These are phyloP conservation scores for Xanthoconium purpureum DNA, from an alignment of 768 basidiomycete species.

Conservation along the genomic window DNA sequence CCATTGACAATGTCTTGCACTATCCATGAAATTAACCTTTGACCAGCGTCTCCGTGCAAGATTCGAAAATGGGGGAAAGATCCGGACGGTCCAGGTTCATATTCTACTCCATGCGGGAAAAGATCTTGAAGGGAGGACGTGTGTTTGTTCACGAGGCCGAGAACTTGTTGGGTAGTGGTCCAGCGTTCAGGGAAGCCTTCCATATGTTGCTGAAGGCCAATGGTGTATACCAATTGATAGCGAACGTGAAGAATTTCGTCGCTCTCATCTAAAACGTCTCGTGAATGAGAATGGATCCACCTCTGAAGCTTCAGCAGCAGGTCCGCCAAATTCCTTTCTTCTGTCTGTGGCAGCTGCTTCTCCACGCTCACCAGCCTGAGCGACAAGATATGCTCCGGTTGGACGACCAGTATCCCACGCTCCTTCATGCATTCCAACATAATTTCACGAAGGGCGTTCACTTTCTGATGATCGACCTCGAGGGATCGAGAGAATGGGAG, in stretches of 20 bases:
- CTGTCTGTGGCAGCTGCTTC: slow-evolving; percentile 14
- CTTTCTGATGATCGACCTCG: slow-evolving; percentile 12
- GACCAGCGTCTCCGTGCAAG: slow-evolving; percentile 12
- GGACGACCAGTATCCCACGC: slow-evolving; percentile 45
- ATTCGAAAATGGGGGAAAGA: not conserved
- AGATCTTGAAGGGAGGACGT: not conserved
- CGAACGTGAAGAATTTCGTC: slow-evolving; percentile 19
- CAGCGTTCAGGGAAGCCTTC: slow-evolving; percentile 35
- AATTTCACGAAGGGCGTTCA: slow-evolving; percentile 28
- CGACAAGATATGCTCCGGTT: slow-evolving; percentile 55
- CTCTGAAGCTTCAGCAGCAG: slow-evolving; percentile 27
- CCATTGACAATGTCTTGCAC: slow-evolving; percentile 13
- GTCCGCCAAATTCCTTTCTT: not conserved
- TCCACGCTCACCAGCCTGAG: slow-evolving; percentile 30
- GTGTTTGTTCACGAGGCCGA: slow-evolving; percentile 23
- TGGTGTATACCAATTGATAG: slow-evolving; percentile 38
- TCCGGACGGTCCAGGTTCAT: not conserved
- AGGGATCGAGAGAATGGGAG: slow-evolving; percentile 48
- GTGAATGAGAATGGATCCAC: slow-evolving; percentile 18
- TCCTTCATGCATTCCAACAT: slow-evolving; percentile 37
- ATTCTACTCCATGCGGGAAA: not conserved
- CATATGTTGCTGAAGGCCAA: slow-evolving; percentile 6
- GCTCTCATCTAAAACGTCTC: too few species aligned
- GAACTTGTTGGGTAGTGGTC: slow-evolving; percentile 30
- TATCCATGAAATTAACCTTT: slow-evolving; percentile 7